Evolutionary conservation across 331 rosid genomes (phyloP), one percentile per base, ranked within the genome.

Genomic region (Rosa hybrid): DNA sequence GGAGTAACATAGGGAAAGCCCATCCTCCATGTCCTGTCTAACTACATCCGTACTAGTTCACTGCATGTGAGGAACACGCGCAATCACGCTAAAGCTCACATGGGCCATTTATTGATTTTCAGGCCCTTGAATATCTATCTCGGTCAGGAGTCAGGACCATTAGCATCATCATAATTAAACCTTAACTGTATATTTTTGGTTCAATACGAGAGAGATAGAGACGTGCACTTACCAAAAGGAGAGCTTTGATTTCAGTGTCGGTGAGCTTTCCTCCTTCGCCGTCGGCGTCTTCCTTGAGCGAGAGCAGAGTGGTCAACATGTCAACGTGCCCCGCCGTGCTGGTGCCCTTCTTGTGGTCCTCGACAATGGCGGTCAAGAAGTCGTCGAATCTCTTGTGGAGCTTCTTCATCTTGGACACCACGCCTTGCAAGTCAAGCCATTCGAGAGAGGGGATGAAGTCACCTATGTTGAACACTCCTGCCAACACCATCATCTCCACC

Each of bases 161-260:
- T 14, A 11, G 18, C 5, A 3, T 21, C 27, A n/a, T 62, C 68
- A 62, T 0, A 23, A 25, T n/a, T 1, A 8, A 50, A 46, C 3
- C 9, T 11, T 11, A 25, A 2, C 1, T 13, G 34, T 30, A 30
- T 30, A 8, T 13, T 7, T 5, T 8, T 8, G 16, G 3, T 56
- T 20, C 10, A 8, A 9, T 2, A 9, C 51, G 12, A 48, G 49
- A 23, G 51, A 27, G 68, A 54, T 7, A 54, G 75, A 18, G 63
- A 42, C 12, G 1, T 27, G 4, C 5, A 9, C 4, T 12, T 83
- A 91, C 98, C 96, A 90, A 23, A 49, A 94, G 92, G 30, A 94
- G 27, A 8, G 94, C 98, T 78, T 94, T 94, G 64, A 94, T 92
- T 70, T 94, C 96, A 0, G 85, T 87, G 67, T 94, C 92, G 0